A percentile compares a stretch with the other conserved stretches of the same genome.
phyloP scores from a whole-genome alignment of 140 eudicot genomes.

The Flaveria floridana region DNA sequence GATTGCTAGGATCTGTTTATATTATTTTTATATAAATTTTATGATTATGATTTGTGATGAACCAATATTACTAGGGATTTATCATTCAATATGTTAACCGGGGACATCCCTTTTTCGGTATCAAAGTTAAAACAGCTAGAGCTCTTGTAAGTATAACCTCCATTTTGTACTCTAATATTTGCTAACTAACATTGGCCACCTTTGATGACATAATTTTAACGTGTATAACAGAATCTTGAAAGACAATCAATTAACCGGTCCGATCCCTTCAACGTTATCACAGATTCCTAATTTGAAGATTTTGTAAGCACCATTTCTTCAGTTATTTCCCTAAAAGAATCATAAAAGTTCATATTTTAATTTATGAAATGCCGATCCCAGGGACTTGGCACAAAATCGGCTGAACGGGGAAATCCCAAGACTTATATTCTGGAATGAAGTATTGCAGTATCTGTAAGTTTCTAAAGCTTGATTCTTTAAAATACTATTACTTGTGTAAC shows the following conservation, averaged over 20 bases:
- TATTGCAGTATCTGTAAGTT: conserved; percentile 87
- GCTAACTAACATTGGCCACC: background rate
- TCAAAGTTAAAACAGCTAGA: conserved; percentile 90
- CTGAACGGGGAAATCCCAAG: conserved; percentile 92
- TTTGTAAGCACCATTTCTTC: conserved; percentile 46
- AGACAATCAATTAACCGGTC: conserved; percentile 78
- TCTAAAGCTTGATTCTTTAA: background rate
- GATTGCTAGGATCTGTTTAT: background rate
- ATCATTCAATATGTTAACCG: conserved; percentile 74
- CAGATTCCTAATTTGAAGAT: conserved; percentile 90
- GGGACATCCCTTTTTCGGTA: conserved; percentile 90
- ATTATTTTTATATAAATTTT: background rate
- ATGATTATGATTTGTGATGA: background rate
- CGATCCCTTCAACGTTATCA: conserved; percentile 95
- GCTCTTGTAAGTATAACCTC: conserved; percentile 51
- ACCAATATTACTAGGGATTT: conserved; percentile 57
- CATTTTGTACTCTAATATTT: background rate
- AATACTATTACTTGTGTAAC: background rate
- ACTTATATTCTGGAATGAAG: conserved; percentile 93
- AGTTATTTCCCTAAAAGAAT: background rate
- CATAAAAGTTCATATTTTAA: background rate
- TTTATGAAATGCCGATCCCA: conserved; percentile 23
- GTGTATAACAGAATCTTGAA: conserved; percentile 60
- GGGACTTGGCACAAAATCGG: conserved; percentile 90
- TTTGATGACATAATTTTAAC: background rate